Evolutionary conservation across 2,329 filamentous ascomycete species (phyloP).

Genomic region (Ceratocystis papillata): DNA sequence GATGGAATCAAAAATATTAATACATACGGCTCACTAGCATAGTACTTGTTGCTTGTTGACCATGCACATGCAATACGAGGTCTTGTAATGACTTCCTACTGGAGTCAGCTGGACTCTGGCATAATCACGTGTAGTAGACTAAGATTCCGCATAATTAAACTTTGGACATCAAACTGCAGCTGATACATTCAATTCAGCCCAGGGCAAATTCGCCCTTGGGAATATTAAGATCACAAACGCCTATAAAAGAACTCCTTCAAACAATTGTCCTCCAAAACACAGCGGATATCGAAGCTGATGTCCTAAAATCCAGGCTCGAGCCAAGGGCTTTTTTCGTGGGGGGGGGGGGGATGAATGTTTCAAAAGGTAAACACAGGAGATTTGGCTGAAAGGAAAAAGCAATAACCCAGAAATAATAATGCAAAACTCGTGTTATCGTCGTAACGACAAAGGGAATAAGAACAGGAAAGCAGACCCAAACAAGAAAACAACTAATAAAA

Average conservation of each 20-base stretch:
- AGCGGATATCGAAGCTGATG: conserved; percentile 3
- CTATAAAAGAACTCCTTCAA: neutral
- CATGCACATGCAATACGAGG: neutral
- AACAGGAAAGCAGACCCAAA: conserved; percentile 16
- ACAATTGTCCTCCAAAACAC: neutral
- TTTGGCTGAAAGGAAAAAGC: neutral
- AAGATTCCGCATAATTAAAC: too few species aligned
- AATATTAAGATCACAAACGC: conserved; percentile 10
- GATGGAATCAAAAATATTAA: neutral
- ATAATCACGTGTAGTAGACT: too few species aligned
- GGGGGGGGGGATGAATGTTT: neutral
- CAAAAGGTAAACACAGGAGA: neutral
- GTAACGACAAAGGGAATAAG: conserved; percentile 23
- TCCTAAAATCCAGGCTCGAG: conserved; percentile 2
- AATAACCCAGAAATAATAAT: conserved; percentile 10
- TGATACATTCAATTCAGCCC: conserved; percentile 5
- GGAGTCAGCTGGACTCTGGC: too few species aligned
- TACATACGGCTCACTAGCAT: neutral
- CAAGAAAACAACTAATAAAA: conserved; percentile 3
- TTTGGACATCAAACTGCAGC: neutral
- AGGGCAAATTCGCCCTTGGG: neutral
- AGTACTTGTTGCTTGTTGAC: neutral
- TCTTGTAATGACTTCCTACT: neutral
- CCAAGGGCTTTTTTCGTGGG: too few species aligned
- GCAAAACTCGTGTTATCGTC: conserved; percentile 21